These are phyloP conservation scores for Termitomyces sp. DNA, from an alignment of 768 basidiomycete genomes.

Conservation along the genomic window DNA sequence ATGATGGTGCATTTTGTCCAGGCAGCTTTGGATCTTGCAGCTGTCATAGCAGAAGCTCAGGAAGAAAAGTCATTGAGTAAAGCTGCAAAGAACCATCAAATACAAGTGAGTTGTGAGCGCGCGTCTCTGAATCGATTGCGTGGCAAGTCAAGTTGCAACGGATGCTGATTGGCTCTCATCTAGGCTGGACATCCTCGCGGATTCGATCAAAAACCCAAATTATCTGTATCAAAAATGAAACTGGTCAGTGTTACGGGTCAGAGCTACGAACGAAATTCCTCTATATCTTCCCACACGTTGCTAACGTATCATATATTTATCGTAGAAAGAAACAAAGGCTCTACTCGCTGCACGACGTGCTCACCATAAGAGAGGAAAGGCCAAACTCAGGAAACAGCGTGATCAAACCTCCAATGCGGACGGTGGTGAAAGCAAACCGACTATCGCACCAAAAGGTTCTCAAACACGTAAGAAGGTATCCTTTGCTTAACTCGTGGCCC, in stretches of 20 bases:
- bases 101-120: constrained; percentile 6
- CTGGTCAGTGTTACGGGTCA: constrained; percentile 4
- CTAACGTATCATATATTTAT: background rate
- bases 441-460: background rate
- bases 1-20: background rate
- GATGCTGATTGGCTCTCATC: background rate
- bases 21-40: constrained; percentile 11
- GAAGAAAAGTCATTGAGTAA: constrained; percentile 9
- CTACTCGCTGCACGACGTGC: constrained; percentile 4
- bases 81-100: constrained; percentile 5
- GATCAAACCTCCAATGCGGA: background rate
- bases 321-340: constrained; percentile 13
- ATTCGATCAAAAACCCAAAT: constrained; percentile 5
- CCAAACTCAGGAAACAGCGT: constrained; percentile 1
- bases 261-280: background rate
- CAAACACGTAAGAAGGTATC: constrained; percentile 11
- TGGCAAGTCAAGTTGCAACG: background rate
- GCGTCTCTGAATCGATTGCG: background rate
- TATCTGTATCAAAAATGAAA: constrained; percentile 12
- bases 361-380: constrained; percentile 5
- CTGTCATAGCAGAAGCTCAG: constrained; percentile 10
- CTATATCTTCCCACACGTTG: background rate
- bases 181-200: constrained; percentile 8
- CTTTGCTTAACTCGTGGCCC: constrained; percentile 3
- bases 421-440: background rate